phyloP scores from a whole-genome alignment of 768 basidiomycete species.

The Terana coerulea region DNA sequence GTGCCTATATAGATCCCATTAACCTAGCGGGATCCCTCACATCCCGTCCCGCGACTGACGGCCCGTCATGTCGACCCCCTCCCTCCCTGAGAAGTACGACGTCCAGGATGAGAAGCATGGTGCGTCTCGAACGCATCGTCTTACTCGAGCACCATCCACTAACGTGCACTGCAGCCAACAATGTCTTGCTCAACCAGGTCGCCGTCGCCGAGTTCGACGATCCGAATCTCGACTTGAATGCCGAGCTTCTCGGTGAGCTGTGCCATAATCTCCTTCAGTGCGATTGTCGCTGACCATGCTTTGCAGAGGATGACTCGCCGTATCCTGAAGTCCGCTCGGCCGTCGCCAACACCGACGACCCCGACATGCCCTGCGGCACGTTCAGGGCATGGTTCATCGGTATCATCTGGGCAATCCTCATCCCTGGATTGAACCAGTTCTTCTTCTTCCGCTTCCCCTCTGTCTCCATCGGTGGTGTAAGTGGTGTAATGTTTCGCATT shows the following conservation, averaged over 20 bases:
- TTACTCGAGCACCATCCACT: neutral
- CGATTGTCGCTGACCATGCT: neutral
- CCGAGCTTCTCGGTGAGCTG: conserved; percentile 19
- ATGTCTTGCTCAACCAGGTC: neutral
- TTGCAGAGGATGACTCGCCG: conserved; percentile 46
- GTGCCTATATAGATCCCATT: neutral
- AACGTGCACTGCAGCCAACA: neutral
- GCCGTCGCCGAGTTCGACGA: conserved; percentile 15
- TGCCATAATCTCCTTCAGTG: neutral
- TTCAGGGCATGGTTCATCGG: conserved; percentile 37
- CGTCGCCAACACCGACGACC: conserved; percentile 47
- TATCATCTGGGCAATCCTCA: conserved; percentile 47
- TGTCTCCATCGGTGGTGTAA: conserved; percentile 25
- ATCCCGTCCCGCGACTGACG: neutral
- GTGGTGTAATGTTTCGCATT: conserved; percentile 7
- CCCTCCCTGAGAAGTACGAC: conserved; percentile 9
- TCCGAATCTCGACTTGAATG: conserved; percentile 32
- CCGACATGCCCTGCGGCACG: conserved; percentile 34
- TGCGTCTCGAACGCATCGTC: neutral
- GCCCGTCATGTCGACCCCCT: conserved; percentile 10
- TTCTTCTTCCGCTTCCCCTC: conserved; percentile 70
- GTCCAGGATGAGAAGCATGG: conserved; percentile 6
- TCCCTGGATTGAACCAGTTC: conserved; percentile 76
- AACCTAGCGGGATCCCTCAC: neutral
- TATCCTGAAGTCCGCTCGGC: conserved; percentile 52